Percentiles rank a stretch among this genome's conserved stretches.
These are phyloP conservation scores for Epichloe sp. DNA, from an alignment of 2,329 filamentous ascomycete species.

Conservation along the genomic window DNA sequence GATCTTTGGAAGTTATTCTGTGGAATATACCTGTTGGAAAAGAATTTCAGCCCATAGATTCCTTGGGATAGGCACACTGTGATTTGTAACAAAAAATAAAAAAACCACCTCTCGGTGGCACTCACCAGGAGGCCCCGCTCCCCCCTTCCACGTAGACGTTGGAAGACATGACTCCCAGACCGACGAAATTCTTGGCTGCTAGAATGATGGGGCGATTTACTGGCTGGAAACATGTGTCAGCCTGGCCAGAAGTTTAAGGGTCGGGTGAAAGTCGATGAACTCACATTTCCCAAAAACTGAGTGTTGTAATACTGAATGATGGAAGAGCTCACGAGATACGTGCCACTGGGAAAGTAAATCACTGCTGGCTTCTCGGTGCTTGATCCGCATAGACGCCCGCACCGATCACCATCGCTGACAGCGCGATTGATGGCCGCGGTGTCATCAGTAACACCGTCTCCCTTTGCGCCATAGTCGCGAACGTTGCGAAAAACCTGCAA, in stretches of 20 bases:
- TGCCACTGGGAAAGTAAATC: constrained; percentile 28
- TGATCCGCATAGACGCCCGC: constrained; percentile 15
- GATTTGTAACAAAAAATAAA: too few species aligned
- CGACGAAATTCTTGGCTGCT: constrained; percentile 37
- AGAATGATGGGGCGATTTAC: constrained; percentile 32
- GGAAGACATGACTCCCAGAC: constrained; percentile 44
- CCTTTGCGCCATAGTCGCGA: background rate
- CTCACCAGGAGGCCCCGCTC: background rate
- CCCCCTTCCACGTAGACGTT: constrained; percentile 12
- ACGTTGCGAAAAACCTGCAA: background rate
- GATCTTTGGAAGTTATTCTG: constrained; percentile 52
- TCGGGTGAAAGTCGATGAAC: background rate
- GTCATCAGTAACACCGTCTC: background rate
- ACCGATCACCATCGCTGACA: constrained; percentile 25
- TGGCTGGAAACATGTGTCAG: background rate
- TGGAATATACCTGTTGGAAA: constrained; percentile 13
- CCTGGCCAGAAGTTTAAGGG: too few species aligned
- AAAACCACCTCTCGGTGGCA: background rate
- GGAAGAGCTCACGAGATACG: constrained; percentile 41
- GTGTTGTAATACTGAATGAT: constrained; percentile 53
- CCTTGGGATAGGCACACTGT: too few species aligned
- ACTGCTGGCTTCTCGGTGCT: constrained; percentile 16
- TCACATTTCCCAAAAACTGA: constrained; percentile 32
- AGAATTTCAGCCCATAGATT: too few species aligned
- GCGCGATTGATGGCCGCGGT: constrained; percentile 40